Evolutionary conservation across 352 stramenopile genomes (phyloP), one percentile per base, ranked within the genome.

Genomic region (Phytophthora chlamydospora): DNA sequence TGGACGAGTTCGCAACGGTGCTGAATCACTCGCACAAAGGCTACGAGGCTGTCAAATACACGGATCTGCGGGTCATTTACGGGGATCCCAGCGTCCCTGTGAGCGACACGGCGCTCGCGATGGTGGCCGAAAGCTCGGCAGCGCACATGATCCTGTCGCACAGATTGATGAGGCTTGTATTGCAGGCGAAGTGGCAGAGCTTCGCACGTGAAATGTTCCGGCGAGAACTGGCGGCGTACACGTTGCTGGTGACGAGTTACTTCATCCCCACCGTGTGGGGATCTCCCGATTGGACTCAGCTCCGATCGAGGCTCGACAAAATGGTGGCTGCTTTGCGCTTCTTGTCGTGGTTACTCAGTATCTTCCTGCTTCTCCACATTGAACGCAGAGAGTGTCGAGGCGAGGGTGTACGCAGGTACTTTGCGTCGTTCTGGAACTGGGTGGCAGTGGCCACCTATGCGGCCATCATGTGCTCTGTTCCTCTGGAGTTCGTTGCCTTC

Each of bases 231-330:
- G 54, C 58, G 10, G 75, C 68, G 4, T 87, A 88, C 62, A 71
- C 65, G 47, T 48, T 70, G 41, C 55, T 88, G 43, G 65, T 90
- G 34, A 49, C 65, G 16, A 75, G 74, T 24, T 88, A 85, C 39
- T 90, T 76, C 39, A 55, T 90, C 11, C 76, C 80, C 32, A 88
- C 77, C 0, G 71, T 90, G 17, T 87, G 74, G 68, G 76, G 76
- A 12, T 71, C 75, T 44, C 78, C 72, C 0, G 62, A 87, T 45
- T 89, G 80, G 78, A 76, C 72, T 13, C 55, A 66, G 10, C 47
- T 90, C 6, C 14, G 49, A 1, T 70, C 71, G 1, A 43, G 40
- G 5, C 68, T 80, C n/a, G 76, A 88, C 60, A 76, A 78, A 45
- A 66, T 70, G 58, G 80, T 88, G 14, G 69, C 71, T 1, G 47